These are phyloP conservation scores for Penicillium waksmanii DNA, from an alignment of 495 filamentous ascomycete species.

Conservation along the genomic window DNA sequence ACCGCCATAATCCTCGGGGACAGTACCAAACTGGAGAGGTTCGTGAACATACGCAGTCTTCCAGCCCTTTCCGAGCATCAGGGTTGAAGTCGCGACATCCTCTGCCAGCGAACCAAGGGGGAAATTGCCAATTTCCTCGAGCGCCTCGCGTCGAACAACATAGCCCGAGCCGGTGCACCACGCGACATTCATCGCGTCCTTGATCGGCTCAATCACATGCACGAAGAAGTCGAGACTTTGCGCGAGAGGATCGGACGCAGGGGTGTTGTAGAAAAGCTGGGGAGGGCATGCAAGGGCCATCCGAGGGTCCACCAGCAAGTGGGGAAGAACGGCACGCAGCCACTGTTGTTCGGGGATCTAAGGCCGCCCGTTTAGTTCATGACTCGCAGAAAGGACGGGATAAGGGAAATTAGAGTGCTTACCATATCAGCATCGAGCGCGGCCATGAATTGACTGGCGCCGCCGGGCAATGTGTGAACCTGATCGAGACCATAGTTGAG, in stretches of 20 bases:
- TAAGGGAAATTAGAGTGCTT: constrained; percentile 18
- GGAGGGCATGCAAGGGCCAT: constrained; percentile 56
- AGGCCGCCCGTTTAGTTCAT: constrained; percentile 9
- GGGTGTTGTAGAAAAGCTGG: constrained; percentile 60
- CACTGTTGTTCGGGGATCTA: constrained; percentile 56
- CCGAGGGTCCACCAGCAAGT: constrained; percentile 49
- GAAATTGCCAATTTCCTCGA: constrained; percentile 56
- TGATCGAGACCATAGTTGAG: constrained; percentile 52
- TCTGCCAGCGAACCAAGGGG: constrained; percentile 54
- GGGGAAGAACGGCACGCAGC: constrained; percentile 53
- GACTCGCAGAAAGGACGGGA: constrained; percentile 1
- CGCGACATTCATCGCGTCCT: constrained; percentile 50
- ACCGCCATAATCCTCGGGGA: constrained; percentile 50
- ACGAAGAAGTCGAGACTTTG: constrained; percentile 53
- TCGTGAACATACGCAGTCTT: constrained; percentile 55
- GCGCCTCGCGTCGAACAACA: constrained; percentile 48
- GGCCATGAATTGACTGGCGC: constrained; percentile 51
- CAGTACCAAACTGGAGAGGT: constrained; percentile 53
- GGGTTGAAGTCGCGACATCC: constrained; percentile 51
- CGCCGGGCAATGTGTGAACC: constrained; percentile 37
- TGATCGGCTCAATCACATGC: constrained; percentile 55
- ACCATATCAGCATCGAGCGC: constrained; percentile 60
- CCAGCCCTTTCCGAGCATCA: constrained; percentile 55
- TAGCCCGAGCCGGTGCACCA: constrained; percentile 61
- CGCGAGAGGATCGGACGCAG: constrained; percentile 50